Evolutionary conservation across 2,329 filamentous ascomycete genomes (phyloP).

Genomic region (Aotearoamyces nothofagi): DNA sequence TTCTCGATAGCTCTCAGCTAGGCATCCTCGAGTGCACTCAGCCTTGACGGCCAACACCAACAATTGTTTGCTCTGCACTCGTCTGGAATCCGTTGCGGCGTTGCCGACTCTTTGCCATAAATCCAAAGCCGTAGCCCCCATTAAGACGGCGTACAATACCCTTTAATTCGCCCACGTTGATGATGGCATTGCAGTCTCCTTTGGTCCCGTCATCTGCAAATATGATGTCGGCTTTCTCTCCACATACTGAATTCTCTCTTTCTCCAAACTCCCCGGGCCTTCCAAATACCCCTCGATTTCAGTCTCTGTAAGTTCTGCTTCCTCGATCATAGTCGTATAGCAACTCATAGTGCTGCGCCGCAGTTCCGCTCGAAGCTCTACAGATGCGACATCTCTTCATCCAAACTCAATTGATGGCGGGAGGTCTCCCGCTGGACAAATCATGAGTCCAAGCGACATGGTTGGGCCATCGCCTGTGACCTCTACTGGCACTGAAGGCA

Average conservation of each 20-base stretch:
- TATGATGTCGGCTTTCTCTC: constrained; percentile 36
- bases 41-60: too few species aligned
- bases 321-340: constrained; percentile 24
- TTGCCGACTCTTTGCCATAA: too few species aligned
- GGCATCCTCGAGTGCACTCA: too few species aligned
- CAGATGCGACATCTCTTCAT: constrained; percentile 33
- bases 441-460: constrained; percentile 51
- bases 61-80: too few species aligned
- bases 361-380: constrained; percentile 24
- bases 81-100: too few species aligned
- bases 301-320: constrained; percentile 33
- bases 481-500: constrained; percentile 69
- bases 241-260: constrained; percentile 37
- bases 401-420: constrained; percentile 28
- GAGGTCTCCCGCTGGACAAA: constrained; percentile 19
- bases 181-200: constrained; percentile 46
- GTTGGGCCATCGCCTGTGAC: constrained; percentile 75
- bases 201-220: constrained; percentile 46
- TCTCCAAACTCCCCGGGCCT: constrained; percentile 34
- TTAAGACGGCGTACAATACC: too few species aligned
- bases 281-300: constrained; percentile 28
- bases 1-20: too few species aligned
- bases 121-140: too few species aligned
- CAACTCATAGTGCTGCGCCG: constrained; percentile 1
- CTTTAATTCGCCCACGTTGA: too few species aligned